A percentile compares a stretch with the other conserved stretches of the same genome.
phyloP scores from a whole-genome alignment of 2,329 filamentous ascomycete genomes.

The Cladosporium colombiae region DNA sequence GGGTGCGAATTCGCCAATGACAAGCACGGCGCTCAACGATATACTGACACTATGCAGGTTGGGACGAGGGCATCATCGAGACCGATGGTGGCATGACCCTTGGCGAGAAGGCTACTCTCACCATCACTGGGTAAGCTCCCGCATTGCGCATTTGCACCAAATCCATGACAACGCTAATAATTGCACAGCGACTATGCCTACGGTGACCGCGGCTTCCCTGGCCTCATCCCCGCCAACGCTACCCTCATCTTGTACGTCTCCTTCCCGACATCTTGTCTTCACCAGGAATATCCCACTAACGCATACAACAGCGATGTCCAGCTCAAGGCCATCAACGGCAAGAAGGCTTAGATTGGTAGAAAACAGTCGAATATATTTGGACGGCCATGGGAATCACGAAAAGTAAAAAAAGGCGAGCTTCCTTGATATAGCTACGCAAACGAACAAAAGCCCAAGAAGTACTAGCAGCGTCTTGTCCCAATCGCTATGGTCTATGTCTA shows the following conservation, averaged over 20 bases:
- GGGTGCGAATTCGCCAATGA: conserved; percentile 53
- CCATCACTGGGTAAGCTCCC: conserved; percentile 69
- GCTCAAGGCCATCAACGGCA: conserved; percentile 63
- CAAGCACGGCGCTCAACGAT: neutral
- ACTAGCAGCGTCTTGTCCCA: neutral
- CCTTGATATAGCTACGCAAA: conserved; percentile 7
- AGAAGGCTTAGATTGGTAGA: conserved; percentile 28
- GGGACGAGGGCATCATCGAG: conserved; percentile 67
- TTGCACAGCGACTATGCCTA: conserved; percentile 63
- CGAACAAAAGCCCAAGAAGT: neutral
- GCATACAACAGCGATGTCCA: conserved; percentile 61
- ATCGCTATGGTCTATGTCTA: neutral
- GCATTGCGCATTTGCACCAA: neutral
- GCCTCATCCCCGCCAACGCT: conserved; percentile 73
- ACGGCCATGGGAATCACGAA: conserved; percentile 17
- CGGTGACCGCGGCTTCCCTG: conserved; percentile 69
- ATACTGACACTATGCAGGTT: conserved; percentile 40
- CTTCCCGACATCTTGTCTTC: neutral
- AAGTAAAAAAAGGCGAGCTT: conserved; percentile 1
- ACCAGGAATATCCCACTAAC: conserved; percentile 4
- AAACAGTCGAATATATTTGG: neutral
- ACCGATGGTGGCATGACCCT: conserved; percentile 69
- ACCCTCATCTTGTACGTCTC: conserved; percentile 73
- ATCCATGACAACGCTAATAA: conserved; percentile 8
- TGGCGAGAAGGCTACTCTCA: conserved; percentile 84